Percentiles rank a stretch among this genome's conserved stretches.
Evolutionary conservation across 2,329 filamentous ascomycete genomes (phyloP).

Genomic region (Scolecobasidium constrictum): DNA sequence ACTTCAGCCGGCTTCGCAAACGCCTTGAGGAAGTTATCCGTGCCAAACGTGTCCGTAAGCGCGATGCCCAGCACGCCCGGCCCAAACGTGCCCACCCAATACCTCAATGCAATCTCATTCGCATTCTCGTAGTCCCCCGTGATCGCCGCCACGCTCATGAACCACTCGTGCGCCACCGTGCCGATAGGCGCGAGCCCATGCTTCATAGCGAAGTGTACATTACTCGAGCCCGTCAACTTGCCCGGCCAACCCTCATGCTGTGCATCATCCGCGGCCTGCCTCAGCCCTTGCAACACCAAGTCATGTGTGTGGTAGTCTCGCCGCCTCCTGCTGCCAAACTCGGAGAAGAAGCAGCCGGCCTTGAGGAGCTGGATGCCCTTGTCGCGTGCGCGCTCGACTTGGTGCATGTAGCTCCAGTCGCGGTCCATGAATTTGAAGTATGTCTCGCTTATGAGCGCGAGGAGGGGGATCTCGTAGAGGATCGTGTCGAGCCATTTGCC

Average conservation of each 20-base stretch:
- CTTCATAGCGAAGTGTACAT: constrained; percentile 93
- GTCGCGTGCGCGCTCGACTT: constrained; percentile 71
- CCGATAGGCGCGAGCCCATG: constrained; percentile 77
- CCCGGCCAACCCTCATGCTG: constrained; percentile 55
- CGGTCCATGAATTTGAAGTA: constrained; percentile 96
- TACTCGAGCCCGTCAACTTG: constrained; percentile 79
- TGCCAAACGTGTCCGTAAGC: constrained; percentile 93
- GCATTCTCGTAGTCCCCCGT: constrained; percentile 74
- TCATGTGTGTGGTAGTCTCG: constrained; percentile 94
- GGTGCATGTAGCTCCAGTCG: constrained; percentile 81
- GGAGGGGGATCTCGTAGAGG: constrained; percentile 89
- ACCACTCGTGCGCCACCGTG: constrained; percentile 95
- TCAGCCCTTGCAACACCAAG: constrained; percentile 78
- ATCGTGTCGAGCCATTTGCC: constrained; percentile 93
- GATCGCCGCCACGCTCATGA: constrained; percentile 95
- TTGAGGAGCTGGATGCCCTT: constrained; percentile 73
- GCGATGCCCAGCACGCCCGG: constrained; percentile 72
- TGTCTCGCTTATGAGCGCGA: constrained; percentile 86
- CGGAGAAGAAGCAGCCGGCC: constrained; percentile 78
- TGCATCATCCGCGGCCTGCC: constrained; percentile 63
- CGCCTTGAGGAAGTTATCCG: constrained; percentile 72
- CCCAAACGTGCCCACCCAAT: constrained; percentile 90
- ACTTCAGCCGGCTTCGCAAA: constrained; percentile 54
- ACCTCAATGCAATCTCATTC: constrained; percentile 71
- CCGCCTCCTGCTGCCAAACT: constrained; percentile 83